These are phyloP conservation scores for Citrus mangshanensis DNA, from an alignment of 345 rosid genomes.

Conservation along the genomic window DNA sequence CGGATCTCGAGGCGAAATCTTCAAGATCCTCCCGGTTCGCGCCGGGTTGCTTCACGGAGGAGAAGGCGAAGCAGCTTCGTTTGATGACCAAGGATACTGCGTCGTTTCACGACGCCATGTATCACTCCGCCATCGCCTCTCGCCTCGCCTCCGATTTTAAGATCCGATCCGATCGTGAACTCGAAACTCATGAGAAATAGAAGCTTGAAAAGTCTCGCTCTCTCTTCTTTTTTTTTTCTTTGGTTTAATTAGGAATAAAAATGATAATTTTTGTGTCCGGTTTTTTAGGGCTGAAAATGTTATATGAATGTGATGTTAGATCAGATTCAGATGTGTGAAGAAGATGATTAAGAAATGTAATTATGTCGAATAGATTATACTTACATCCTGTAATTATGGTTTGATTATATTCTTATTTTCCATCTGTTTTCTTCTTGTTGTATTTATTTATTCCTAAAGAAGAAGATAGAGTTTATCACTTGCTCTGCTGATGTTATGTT, in stretches of 20 bases:
- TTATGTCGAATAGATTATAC: background rate
- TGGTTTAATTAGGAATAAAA: background rate
- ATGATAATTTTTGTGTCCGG: background rate
- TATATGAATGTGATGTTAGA: background rate
- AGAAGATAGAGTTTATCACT: background rate
- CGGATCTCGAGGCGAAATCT: slow-evolving; percentile 12
- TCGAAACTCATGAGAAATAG: background rate
- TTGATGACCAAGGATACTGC: slow-evolving; percentile 40
- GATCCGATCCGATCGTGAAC: slow-evolving; percentile 18
- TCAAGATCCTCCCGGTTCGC: slow-evolving; percentile 26
- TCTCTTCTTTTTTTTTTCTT: background rate
- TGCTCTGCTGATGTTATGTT: background rate
- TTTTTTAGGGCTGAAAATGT: background rate
- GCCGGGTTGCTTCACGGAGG: slow-evolving; percentile 54
- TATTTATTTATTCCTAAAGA: background rate
- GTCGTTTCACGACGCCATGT: slow-evolving; percentile 67
- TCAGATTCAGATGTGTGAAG: background rate
- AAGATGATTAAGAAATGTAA: background rate
- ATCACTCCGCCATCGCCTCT: slow-evolving; percentile 68
- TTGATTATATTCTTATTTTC: background rate
- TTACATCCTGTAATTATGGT: background rate
- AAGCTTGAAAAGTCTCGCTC: background rate
- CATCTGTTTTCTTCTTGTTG: background rate
- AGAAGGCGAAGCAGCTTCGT: slow-evolving; percentile 62
- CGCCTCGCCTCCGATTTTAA: slow-evolving; percentile 55